Percentiles rank a stretch among this genome's conserved stretches.
Evolutionary conservation across 306 rosid species (phyloP).

Genomic region (Prunus dulcis): DNA sequence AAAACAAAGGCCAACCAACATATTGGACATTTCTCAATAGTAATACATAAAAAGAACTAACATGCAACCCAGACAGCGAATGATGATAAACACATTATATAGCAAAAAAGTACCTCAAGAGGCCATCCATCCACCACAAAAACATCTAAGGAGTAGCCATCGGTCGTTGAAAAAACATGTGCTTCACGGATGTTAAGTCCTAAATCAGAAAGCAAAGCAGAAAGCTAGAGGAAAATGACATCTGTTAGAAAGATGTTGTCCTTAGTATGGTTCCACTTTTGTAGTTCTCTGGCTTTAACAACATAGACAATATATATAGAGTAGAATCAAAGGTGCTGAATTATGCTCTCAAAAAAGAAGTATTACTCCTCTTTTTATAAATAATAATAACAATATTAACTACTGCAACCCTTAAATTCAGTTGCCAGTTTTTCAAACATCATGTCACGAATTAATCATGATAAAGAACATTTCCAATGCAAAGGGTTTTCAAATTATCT

Average conservation of each 20-base stretch:
- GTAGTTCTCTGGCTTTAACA: conserved; percentile 9
- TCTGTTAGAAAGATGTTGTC: conserved; percentile 21
- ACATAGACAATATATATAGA: neutral
- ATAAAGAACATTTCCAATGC: neutral
- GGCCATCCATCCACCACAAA: conserved; percentile 79
- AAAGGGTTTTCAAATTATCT: neutral
- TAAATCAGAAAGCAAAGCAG: conserved; percentile 61
- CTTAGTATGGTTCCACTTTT: conserved; percentile 9
- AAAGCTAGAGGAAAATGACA: conserved; percentile 47
- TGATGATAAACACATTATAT: neutral
- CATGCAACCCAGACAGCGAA: neutral
- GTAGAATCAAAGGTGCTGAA: neutral
- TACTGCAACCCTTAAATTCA: neutral
- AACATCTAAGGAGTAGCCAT: conserved; percentile 52
- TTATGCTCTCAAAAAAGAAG: neutral
- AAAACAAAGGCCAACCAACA: neutral
- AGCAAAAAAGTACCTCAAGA: conserved; percentile 39
- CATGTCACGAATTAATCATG: neutral
- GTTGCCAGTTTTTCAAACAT: neutral
- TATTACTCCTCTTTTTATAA: too few species aligned
- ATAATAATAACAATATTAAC: too few species aligned
- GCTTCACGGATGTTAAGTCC: conserved; percentile 70
- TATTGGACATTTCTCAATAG: neutral
- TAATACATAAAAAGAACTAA: neutral
- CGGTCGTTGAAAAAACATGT: conserved; percentile 62